Base-by-base conservation (phyloP, 176 grass and related monocot genomes). In the Otatea glauca region DNA sequence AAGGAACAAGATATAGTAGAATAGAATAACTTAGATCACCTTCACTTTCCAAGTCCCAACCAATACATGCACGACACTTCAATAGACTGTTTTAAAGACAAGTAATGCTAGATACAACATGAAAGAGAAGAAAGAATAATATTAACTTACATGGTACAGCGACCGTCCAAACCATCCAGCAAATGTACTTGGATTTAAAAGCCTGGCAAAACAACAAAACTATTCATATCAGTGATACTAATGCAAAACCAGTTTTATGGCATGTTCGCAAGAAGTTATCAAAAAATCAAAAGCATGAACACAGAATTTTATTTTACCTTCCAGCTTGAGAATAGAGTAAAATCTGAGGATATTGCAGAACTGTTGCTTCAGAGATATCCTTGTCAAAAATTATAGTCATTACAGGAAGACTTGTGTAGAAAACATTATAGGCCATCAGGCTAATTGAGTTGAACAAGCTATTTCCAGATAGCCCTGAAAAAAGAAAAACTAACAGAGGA, bases 381-480 rank as follows among this genome's bases (percentile, higher is more conserved):
- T 98, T 98, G 89, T 98, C 95, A 76, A 98, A 90, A 86, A 98
- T 88, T 82, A 77, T 89, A 62, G 89, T 88, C 83, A 93, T 81
- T 47, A 92, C 92, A 34, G 92, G 92, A 80, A 94, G 70, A 84
- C 92, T 98, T 74, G 95, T 98, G 62, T 98, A 98, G 58, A 98
- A 94, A 81, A 98, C 95, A 65, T 95, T 98, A 91, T 98, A 98
- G 23, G 95, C 95, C 95, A 95, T 98, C 76, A 93, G 84, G 76
- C 92, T 95, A 68, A 95, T 65, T 1, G 95, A 98, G 71, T 98
- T 93, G 79, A 98, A 94, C 66, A 95, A 72, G 77, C 95, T 98
- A 68, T 91, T 95, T 71, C 95, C 92, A 70, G 91, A 98, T 41
- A 98, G 66, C 80, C 95, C 92, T 35, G 95, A 95, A 8, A 81